Conservation (phyloP, 1,284 basidiomycete genomes). For the Malassezia restricta region DNA sequence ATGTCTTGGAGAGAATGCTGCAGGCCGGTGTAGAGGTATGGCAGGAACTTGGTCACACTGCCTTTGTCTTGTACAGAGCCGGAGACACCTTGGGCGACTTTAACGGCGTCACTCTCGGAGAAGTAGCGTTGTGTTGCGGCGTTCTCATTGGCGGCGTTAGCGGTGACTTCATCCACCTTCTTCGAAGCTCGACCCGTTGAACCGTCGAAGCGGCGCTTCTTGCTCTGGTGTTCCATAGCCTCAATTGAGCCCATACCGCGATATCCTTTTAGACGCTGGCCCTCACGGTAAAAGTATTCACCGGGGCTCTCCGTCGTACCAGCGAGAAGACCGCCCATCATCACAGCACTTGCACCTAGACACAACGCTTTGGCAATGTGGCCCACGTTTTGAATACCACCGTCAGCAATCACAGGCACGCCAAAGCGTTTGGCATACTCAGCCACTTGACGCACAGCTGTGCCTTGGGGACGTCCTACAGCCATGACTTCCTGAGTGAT, state of each 20-base stretch:
- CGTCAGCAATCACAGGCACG: conserved; percentile 95
- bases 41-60: conserved; percentile 69
- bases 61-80: conserved; percentile 98
- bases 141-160: conserved; percentile 58
- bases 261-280: conserved; percentile 96
- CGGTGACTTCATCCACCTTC: conserved; percentile 51
- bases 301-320: conserved; percentile 95
- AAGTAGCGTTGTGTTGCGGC: conserved; percentile 95
- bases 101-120: conserved; percentile 83
- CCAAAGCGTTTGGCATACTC: conserved; percentile 89
- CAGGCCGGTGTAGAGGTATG: conserved; percentile 80
- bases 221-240: conserved; percentile 44
- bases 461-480: conserved; percentile 94
- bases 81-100: conserved; percentile 84
- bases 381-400: conserved; percentile 87
- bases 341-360: conserved; percentile 85
- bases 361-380: conserved; percentile 94
- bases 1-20: conserved; percentile 95
- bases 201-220: conserved; percentile 39
- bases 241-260: conserved; percentile 80
- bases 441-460: conserved; percentile 84
- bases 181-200: conserved; percentile 47
- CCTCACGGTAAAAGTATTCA: conserved; percentile 97
- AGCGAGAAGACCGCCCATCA: conserved; percentile 96
- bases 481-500: conserved; percentile 99